phyloP scores from a whole-genome alignment of 441 rosid genomes.

The Populus trichocarpa region DNA sequence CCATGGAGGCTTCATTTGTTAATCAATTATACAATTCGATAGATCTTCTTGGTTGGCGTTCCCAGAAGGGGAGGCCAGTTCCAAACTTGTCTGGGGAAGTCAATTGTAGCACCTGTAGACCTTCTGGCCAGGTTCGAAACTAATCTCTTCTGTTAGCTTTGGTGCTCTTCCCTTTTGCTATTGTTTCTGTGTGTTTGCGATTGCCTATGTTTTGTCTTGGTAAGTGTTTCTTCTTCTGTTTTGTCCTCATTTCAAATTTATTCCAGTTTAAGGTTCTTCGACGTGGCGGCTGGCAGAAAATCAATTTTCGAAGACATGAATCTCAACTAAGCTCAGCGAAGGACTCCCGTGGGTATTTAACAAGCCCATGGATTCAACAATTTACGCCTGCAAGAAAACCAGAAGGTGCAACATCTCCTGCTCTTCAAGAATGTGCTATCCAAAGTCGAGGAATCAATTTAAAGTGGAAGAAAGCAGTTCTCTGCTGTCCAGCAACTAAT shows the following conservation, averaged over 20 bases:
- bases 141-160: conserved; percentile 4
- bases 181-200: background rate
- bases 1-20: conserved; percentile 74
- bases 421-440: conserved; percentile 26
- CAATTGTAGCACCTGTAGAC: conserved; percentile 19
- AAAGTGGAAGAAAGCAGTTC: conserved; percentile 25
- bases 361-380: conserved; percentile 54
- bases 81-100: conserved; percentile 22
- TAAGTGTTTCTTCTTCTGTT: background rate
- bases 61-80: conserved; percentile 17
- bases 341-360: conserved; percentile 19
- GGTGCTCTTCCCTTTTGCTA: background rate
- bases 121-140: conserved; percentile 47
- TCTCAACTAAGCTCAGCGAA: conserved; percentile 16
- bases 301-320: conserved; percentile 36
- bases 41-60: conserved; percentile 27
- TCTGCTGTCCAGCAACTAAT: conserved; percentile 21
- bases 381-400: conserved; percentile 32
- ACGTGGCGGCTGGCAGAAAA: conserved; percentile 52
- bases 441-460: conserved; percentile 16
- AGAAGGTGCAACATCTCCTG: conserved; percentile 25
- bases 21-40: conserved; percentile 52
- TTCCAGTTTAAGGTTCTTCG: conserved; percentile 29
- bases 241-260: conserved; percentile 35
- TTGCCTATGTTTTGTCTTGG: background rate